Percentiles rank a stretch among this genome's conserved stretches.
These are phyloP conservation scores for Paramecium tetraurelia DNA, from an alignment of 73 alveolate genomes.

Conservation along the genomic window DNA sequence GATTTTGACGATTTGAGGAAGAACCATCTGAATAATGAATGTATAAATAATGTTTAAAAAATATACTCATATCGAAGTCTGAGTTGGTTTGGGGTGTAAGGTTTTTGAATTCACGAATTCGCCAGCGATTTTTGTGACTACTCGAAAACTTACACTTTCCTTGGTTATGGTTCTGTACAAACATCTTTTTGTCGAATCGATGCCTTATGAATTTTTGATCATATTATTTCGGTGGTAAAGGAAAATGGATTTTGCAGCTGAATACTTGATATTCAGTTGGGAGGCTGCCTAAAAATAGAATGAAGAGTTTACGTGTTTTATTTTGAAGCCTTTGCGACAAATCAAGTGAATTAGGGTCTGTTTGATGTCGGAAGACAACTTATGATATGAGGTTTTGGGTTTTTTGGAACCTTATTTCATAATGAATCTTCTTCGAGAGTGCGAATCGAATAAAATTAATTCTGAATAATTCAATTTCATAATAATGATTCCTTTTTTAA, in stretches of 20 bases:
- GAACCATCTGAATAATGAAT: neutral
- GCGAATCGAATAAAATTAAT: neutral
- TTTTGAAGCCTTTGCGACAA: neutral
- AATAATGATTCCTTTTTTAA: neutral
- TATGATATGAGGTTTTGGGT: neutral
- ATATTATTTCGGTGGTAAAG: neutral
- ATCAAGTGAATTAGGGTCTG: neutral
- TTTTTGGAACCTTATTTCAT: neutral
- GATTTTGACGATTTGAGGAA: too few species aligned
- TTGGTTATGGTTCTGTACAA: neutral
- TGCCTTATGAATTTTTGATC: neutral
- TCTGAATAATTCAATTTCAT: neutral
- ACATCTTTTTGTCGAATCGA: neutral
- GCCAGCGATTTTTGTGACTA: neutral
- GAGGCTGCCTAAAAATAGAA: neutral
- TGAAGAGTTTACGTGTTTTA: neutral
- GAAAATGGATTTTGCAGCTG: neutral
- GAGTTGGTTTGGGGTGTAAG: neutral
- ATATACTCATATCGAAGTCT: neutral
- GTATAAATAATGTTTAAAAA: neutral
- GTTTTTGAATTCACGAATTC: neutral
- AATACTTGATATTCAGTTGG: neutral
- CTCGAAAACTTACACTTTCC: neutral
- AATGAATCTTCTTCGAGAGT: neutral
- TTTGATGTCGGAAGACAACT: neutral